phyloP scores from a whole-genome alignment of 176 grass and related monocot genomes.

The Carex parvula region DNA sequence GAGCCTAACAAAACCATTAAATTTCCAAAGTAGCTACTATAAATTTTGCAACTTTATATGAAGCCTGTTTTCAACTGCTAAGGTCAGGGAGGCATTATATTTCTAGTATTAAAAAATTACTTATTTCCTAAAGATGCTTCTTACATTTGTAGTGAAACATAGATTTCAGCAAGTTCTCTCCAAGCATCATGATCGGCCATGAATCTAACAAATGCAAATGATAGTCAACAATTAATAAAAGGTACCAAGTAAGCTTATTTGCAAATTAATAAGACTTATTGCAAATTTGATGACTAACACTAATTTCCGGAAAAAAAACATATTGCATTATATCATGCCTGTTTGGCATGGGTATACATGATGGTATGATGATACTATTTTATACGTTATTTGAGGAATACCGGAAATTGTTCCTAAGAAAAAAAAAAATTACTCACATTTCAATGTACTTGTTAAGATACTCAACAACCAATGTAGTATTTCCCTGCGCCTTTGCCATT shows the following conservation, averaged over 20 bases:
- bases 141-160: constrained; percentile 89
- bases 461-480: constrained; percentile 56
- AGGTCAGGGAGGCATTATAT: background rate
- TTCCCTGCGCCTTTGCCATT: constrained; percentile 88
- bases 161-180: constrained; percentile 99
- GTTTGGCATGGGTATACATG: background rate
- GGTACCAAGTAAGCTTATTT: constrained; percentile 5
- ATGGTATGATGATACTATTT: constrained; percentile 3
- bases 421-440: constrained; percentile 56
- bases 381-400: background rate
- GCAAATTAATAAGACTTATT: background rate
- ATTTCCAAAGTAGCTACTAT: background rate
- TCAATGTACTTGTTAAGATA: constrained; percentile 92
- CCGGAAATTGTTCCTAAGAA: constrained; percentile 24
- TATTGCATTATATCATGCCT: background rate
- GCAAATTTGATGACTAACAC: background rate
- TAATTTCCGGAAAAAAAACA: background rate
- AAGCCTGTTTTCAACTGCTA: background rate
- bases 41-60: background rate
- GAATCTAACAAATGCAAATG: constrained; percentile 55
- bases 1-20: background rate
- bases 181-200: constrained; percentile 99
- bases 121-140: constrained; percentile 25
- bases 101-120: background rate
- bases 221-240: constrained; percentile 22